A percentile compares a stretch with the other conserved stretches of the same genome.
phyloP scores from a whole-genome alignment of 139 green algal genomes.

The Tetradesmus obliquus region DNA sequence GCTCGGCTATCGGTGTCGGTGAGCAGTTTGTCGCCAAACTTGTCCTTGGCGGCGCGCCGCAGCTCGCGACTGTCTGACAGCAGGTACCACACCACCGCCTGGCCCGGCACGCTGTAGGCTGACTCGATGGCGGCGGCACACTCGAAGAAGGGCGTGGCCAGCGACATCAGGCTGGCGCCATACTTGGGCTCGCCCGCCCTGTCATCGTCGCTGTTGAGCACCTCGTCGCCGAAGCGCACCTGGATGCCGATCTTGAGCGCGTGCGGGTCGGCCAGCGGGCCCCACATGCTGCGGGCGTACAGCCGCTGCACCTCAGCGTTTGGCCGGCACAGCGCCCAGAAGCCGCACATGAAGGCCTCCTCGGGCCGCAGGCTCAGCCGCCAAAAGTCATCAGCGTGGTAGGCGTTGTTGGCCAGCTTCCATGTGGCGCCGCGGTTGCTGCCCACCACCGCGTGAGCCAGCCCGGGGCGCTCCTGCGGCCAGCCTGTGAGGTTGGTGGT shows the following conservation, averaged over 20 bases:
- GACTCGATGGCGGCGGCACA: not conserved
- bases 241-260: not conserved
- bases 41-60: not conserved
- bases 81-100: not conserved
- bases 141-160: not conserved
- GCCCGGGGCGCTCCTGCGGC: not conserved
- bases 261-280: not conserved
- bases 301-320: not conserved
- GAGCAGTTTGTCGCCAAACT: not conserved
- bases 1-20: not conserved
- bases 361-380: not conserved
- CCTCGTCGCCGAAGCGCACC: not conserved
- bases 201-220: not conserved
- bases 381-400: not conserved
- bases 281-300: not conserved
- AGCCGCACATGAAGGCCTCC: conserved; percentile 46
- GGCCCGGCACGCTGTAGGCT: not conserved
- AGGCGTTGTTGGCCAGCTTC: conserved; percentile 5
- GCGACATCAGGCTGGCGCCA: not conserved
- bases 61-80: not conserved
- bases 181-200: not conserved
- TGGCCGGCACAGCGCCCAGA: conserved; percentile 2
- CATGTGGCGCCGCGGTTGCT: conserved; percentile 24
- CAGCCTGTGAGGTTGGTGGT: not conserved
- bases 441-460: not conserved